Conservation (phyloP, 441 rosid species). For the Populus hybrid region DNA sequence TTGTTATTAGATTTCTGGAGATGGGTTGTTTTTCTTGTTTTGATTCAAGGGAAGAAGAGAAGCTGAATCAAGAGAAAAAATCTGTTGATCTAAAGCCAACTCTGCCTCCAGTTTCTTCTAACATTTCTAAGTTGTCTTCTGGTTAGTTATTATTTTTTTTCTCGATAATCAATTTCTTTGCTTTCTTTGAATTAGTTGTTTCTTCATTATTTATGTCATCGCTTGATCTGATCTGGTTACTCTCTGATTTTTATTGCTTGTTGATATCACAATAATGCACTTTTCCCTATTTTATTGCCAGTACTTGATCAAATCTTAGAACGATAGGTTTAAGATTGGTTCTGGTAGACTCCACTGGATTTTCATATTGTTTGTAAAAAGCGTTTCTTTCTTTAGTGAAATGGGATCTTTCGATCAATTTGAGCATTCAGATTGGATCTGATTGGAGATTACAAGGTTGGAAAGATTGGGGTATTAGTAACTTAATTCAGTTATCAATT, state of each 20-base stretch:
- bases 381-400: background rate
- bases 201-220: conserved; percentile 2
- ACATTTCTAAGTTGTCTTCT: conserved; percentile 63
- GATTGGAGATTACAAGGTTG: conserved; percentile 6
- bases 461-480: background rate
- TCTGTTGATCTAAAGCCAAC: conserved; percentile 50
- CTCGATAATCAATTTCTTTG: background rate
- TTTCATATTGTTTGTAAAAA: conserved; percentile 10
- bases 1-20: conserved; percentile 22
- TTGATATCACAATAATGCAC: conserved; percentile 1
- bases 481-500: background rate
- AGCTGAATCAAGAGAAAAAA: conserved; percentile 51
- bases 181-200: conserved; percentile 2
- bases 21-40: conserved; percentile 98
- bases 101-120: conserved; percentile 47
- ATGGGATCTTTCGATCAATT: conserved; percentile 39
- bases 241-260: conserved; percentile 7
- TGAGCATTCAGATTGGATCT: conserved; percentile 31
- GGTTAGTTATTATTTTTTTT: conserved; percentile 36
- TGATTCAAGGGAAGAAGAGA: conserved; percentile 80
- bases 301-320: background rate
- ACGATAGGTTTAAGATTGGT: conserved; percentile 18
- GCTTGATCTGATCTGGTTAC: conserved; percentile 46
- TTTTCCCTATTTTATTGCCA: background rate
- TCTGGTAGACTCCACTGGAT: conserved; percentile 21